Conservation (phyloP, 371 early-diverging fungal genomes). For the Mortierella sp. region DNA sequence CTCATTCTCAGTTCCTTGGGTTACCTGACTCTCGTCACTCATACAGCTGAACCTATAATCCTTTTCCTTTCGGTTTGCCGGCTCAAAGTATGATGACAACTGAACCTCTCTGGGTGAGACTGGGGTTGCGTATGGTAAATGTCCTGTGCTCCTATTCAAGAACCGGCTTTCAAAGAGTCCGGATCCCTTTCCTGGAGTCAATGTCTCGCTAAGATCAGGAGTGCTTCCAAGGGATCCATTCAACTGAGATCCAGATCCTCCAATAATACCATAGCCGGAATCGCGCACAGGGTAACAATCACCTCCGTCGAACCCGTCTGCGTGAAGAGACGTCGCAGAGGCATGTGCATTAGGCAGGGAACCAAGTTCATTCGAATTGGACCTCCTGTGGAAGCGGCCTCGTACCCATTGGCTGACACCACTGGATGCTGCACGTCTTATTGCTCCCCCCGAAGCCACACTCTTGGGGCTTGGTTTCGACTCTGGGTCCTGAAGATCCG, state of each 20-base stretch:
- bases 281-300: conserved; percentile 24
- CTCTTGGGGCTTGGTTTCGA: conserved; percentile 19
- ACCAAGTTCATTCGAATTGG: conserved; percentile 37
- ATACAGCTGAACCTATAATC: conserved; percentile 39
- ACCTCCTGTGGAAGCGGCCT: conserved; percentile 45
- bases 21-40: conserved; percentile 49
- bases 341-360: conserved; percentile 11
- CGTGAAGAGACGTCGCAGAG: conserved; percentile 17
- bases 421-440: conserved; percentile 8
- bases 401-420: conserved; percentile 48
- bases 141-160: conserved; percentile 50
- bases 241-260: conserved; percentile 13
- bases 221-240: conserved; percentile 13
- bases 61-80: conserved; percentile 17
- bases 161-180: conserved; percentile 27
- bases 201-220: conserved; percentile 18
- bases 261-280: conserved; percentile 38
- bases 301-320: conserved; percentile 2
- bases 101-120: conserved; percentile 8
- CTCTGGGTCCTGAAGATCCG: conserved; percentile 15
- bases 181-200: neutral
- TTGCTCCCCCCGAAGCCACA: neutral
- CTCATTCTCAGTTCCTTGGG: conserved; percentile 41
- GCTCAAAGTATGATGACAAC: conserved; percentile 30
- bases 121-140: conserved; percentile 34